Conservation (phyloP, 2,329 filamentous ascomycete species). For the Penicillium oxalicum region DNA sequence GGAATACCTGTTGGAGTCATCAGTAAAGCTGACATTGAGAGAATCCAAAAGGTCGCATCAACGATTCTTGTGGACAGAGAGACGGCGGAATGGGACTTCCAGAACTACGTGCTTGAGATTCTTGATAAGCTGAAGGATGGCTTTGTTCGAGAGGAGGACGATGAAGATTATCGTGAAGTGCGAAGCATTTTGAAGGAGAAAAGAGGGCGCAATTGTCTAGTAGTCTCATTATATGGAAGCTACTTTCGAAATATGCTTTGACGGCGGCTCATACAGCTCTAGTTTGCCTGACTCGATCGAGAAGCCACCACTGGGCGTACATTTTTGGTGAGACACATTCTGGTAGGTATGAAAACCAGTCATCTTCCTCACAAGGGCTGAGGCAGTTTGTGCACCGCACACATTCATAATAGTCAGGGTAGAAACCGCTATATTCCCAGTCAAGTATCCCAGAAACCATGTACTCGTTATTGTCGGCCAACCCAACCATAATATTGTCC, state of each 20-base stretch:
- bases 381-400: conserved; percentile 20
- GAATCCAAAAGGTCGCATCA: neutral
- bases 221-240: neutral
- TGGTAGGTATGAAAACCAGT: conserved; percentile 22
- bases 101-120: conserved; percentile 8
- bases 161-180: conserved; percentile 3
- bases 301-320: conserved; percentile 21
- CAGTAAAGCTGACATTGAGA: neutral
- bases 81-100: conserved; percentile 6
- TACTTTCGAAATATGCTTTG: neutral
- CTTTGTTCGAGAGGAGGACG: neutral
- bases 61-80: conserved; percentile 1
- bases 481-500: conserved; percentile 22
- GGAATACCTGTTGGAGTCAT: too few relatives aligned
- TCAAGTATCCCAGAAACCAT: conserved; percentile 16
- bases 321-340: conserved; percentile 17
- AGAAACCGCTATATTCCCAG: conserved; percentile 26
- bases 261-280: conserved; percentile 15
- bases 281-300: conserved; percentile 19
- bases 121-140: conserved; percentile 1
- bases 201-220: neutral
- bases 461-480: conserved; percentile 7
- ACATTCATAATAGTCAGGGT: conserved; percentile 24
- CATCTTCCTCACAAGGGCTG: conserved; percentile 10
- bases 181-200: conserved; percentile 4